Conservation (phyloP, 2,329 filamentous ascomycete species). For the Botrytis porri region DNA sequence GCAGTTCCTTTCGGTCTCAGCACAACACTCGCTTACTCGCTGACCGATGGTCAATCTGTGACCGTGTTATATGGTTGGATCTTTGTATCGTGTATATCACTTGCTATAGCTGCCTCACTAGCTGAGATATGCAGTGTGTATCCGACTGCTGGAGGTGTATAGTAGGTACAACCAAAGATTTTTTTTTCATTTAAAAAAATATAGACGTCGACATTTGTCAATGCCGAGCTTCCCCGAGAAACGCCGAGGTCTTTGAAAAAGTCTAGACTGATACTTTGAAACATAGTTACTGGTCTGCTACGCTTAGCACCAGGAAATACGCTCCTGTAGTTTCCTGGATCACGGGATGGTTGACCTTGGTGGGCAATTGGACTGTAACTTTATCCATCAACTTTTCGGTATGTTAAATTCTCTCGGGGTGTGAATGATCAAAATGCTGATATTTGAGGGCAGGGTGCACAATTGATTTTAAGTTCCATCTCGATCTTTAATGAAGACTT, state of each 20-base stretch:
- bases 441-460: slow-evolving; percentile 51
- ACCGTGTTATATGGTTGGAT: slow-evolving; percentile 71
- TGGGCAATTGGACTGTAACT: slow-evolving; percentile 68
- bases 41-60: slow-evolving; percentile 66
- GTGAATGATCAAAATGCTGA: neutral
- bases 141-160: slow-evolving; percentile 66
- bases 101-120: slow-evolving; percentile 62
- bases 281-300: slow-evolving; percentile 59
- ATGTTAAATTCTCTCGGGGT: neutral
- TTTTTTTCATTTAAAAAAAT: neutral
- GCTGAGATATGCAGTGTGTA: slow-evolving; percentile 69
- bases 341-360: slow-evolving; percentile 68
- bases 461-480: slow-evolving; percentile 64
- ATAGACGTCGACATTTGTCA: neutral
- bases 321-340: slow-evolving; percentile 67
- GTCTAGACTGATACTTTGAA: slow-evolving; percentile 6
- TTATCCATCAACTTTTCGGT: slow-evolving; percentile 48
- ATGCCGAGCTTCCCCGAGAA: slow-evolving; percentile 9
- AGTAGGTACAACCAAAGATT: slow-evolving; percentile 36
- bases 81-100: slow-evolving; percentile 60
- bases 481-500: slow-evolving; percentile 69
- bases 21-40: slow-evolving; percentile 66
- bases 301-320: slow-evolving; percentile 63
- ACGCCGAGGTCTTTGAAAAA: neutral
- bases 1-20: slow-evolving; percentile 51